These are phyloP conservation scores for Ceriops tagal DNA, from an alignment of 345 rosid genomes.

Conservation along the genomic window DNA sequence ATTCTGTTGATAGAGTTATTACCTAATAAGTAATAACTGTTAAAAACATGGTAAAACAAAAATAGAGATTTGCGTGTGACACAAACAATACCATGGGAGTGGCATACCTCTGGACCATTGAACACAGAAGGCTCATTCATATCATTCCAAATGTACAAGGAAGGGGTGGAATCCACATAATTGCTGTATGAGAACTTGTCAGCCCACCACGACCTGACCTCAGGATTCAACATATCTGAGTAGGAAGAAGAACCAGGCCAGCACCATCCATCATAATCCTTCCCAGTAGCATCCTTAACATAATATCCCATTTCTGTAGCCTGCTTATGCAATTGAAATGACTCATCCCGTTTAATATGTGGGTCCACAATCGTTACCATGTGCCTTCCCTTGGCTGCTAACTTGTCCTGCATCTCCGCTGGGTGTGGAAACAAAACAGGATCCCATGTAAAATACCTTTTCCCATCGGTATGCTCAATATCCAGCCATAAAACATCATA, in stretches of 20 bases:
- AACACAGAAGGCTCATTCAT: slow-evolving; percentile 99
- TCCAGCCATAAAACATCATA: slow-evolving; percentile 99
- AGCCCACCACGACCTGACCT: slow-evolving; percentile 92
- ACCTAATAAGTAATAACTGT: neutral
- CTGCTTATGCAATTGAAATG: slow-evolving; percentile 72
- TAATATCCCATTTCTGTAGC: slow-evolving; percentile 80
- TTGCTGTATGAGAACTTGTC: slow-evolving; percentile 67
- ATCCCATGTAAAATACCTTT: slow-evolving; percentile 96
- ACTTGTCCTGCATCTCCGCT: slow-evolving; percentile 82
- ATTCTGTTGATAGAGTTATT: neutral
- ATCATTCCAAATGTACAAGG: slow-evolving; percentile 96
- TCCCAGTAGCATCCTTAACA: slow-evolving; percentile 78
- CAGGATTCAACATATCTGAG: slow-evolving; percentile 73
- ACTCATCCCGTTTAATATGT: slow-evolving; percentile 90
- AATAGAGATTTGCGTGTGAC: neutral
- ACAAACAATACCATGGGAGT: neutral
- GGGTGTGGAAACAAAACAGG: slow-evolving; percentile 73
- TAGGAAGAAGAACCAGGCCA: slow-evolving; percentile 99
- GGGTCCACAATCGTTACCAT: slow-evolving; percentile 99
- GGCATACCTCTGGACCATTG: slow-evolving; percentile 95
- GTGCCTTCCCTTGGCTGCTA: slow-evolving; percentile 86
- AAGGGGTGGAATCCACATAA: slow-evolving; percentile 86
- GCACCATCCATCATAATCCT: slow-evolving; percentile 98
- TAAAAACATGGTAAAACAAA: neutral
- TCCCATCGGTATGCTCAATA: slow-evolving; percentile 94